A percentile compares a stretch with the other conserved stretches of the same genome.
Evolutionary conservation across 129 eudicot genomes (phyloP).

Genomic region (Pulicaria dysenterica): DNA sequence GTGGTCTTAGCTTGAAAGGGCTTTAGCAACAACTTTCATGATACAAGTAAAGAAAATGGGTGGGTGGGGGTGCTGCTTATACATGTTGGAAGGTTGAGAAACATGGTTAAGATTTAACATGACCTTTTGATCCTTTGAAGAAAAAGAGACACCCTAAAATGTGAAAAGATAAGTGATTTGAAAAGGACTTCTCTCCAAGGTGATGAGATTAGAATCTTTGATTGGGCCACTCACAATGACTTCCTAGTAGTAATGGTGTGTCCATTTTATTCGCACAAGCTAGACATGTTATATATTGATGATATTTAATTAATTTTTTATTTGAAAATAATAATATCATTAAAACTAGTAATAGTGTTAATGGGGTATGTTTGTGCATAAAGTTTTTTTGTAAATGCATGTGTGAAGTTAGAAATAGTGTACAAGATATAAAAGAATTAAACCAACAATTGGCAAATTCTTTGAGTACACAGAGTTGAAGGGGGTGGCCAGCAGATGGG

Average conservation of each 20-base stretch:
- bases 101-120: slow-evolving; percentile 37
- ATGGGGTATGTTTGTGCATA: no score
- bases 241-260: slow-evolving; percentile 7
- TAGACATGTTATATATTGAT: not conserved
- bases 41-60: slow-evolving; percentile 24
- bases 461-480: no score
- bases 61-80: slow-evolving; percentile 32
- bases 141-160: slow-evolving; percentile 37
- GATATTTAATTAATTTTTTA: no score
- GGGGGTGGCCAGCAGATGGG: no score
- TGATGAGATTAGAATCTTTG: slow-evolving; percentile 44
- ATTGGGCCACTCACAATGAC: slow-evolving; percentile 39
- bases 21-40: slow-evolving; percentile 37
- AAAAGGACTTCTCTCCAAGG: slow-evolving; percentile 45
- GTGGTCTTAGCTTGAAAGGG: slow-evolving; percentile 13
- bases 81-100: slow-evolving; percentile 45
- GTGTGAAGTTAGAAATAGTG: no score
- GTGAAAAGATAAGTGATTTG: slow-evolving; percentile 37
- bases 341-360: no score
- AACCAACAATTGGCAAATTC: no score
- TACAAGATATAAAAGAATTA: no score
- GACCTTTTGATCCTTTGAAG: slow-evolving; percentile 26
- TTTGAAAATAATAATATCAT: no score
- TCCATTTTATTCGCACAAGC: slow-evolving; percentile 18
- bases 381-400: no score